phyloP scores from a whole-genome alignment of 768 basidiomycete species.

The Russula sp. region DNA sequence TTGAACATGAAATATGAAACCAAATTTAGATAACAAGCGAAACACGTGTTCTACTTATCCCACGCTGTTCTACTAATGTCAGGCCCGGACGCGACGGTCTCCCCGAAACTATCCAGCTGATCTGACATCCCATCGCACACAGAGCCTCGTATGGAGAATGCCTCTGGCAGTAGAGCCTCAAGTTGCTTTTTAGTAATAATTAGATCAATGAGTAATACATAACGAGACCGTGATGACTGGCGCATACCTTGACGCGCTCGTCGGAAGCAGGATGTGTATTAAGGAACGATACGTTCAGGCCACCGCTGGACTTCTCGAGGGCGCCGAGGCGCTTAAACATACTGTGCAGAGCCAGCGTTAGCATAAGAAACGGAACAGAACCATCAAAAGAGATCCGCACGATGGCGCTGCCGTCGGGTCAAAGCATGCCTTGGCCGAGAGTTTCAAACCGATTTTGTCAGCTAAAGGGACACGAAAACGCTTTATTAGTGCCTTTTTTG shows the following conservation, averaged over 20 bases:
- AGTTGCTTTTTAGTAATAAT: constrained; percentile 36
- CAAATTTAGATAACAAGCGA: background rate
- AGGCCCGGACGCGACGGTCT: background rate
- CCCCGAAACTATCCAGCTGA: constrained; percentile 24
- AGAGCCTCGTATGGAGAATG: constrained; percentile 52
- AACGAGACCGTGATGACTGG: background rate
- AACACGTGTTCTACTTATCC: background rate
- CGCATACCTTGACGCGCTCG: constrained; percentile 65
- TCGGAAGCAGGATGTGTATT: constrained; percentile 77
- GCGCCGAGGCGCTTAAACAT: constrained; percentile 68
- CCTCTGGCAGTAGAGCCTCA: constrained; percentile 55
- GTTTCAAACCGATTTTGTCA: constrained; percentile 77
- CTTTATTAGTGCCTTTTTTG: background rate
- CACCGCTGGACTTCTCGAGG: constrained; percentile 45
- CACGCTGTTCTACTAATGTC: background rate
- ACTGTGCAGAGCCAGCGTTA: constrained; percentile 31
- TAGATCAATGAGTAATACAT: background rate
- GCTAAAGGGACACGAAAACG: constrained; percentile 44
- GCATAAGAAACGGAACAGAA: background rate
- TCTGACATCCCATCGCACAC: constrained; percentile 43
- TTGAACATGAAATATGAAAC: background rate
- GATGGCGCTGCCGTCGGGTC: constrained; percentile 72
- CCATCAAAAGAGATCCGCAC: constrained; percentile 43
- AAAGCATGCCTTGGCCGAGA: constrained; percentile 84
- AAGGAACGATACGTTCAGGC: constrained; percentile 54